Evolutionary conservation across 106 monocot species (phyloP).

Genomic region (Dactylorhiza incarnata): DNA sequence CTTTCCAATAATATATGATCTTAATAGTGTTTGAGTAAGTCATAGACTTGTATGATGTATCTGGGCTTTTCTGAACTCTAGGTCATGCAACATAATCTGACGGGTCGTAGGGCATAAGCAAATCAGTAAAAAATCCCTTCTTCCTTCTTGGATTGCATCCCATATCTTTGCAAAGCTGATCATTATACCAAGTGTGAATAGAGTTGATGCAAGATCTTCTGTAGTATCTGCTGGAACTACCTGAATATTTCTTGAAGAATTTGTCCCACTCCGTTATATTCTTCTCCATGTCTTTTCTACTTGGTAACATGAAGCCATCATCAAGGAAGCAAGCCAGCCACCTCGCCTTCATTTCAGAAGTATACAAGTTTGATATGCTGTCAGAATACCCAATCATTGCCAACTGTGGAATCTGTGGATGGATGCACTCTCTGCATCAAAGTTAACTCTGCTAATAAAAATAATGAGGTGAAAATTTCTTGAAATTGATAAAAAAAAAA

Average conservation of each 20-base stretch:
- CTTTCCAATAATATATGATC: no score
- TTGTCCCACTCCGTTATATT: slow-evolving; percentile 38
- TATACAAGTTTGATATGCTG: slow-evolving; percentile 40
- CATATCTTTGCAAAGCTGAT: slow-evolving; percentile 60
- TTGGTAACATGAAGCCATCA: slow-evolving; percentile 43
- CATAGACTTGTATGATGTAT: no score
- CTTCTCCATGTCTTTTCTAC: slow-evolving; percentile 46
- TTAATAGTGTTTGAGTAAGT: no score
- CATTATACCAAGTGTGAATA: slow-evolving; percentile 53
- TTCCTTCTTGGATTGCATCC: slow-evolving; percentile 50
- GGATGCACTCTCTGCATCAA: slow-evolving; percentile 44
- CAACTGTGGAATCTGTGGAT: slow-evolving; percentile 64
- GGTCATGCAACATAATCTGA: slow-evolving; percentile 45
- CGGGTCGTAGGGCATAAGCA: slow-evolving; percentile 53
- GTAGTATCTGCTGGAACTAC: slow-evolving; percentile 1
- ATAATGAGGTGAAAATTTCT: no score
- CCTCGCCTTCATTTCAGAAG: slow-evolving; percentile 48
- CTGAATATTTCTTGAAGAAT: slow-evolving; percentile 27
- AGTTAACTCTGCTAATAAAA: no score
- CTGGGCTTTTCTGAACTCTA: not conserved
- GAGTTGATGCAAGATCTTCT: slow-evolving; percentile 27
- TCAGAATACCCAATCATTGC: slow-evolving; percentile 61
- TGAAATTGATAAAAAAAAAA: no score
- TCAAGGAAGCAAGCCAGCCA: slow-evolving; percentile 57
- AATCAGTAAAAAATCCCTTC: slow-evolving; percentile 44